Base-by-base conservation (phyloP, 306 rosid genomes). In the Luffa acutangula region DNA sequence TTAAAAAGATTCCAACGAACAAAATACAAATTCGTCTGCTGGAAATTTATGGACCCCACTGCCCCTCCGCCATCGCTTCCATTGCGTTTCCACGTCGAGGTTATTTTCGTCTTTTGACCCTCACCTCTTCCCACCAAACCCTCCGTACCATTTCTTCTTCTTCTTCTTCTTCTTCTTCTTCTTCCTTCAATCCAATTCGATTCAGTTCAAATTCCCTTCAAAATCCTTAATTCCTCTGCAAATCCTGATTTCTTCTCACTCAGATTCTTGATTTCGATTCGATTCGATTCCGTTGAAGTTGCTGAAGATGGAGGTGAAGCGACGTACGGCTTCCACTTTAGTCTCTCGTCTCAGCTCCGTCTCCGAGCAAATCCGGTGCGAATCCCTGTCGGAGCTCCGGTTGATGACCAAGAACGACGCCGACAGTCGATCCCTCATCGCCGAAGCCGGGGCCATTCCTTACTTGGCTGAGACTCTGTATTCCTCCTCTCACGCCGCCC, bases 271-370 rank as follows among this genome's bases (percentile, higher is more conserved):
- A 3, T 25, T 73, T 45, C 48, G 69, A 10, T 25, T 25, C 17
- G 48, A 6, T 53, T 17, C 21, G 3, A 6, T 52, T 54, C 51
- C 41, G 7, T 75, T 36, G 17, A 14, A 59, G 36, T 48, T 7
- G 5, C 4, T 9, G 9, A 12, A n/a, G 21, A 92, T 91, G 99
- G 99, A 95, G 6, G 81, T 70, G 1, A 89, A 91, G 39, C 82
- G 60, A 43, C 91, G 91, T 59, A 74, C 88, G 36, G 82, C 84
- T 13, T 86, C 85, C 13, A 80, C 82, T 14, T 80, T 93, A 0
- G 92, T 95, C 2, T 57, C 87, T 2, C 90, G 85, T 79, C 99
- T 95, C 1, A 81, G 97, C 89, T 95, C 99, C 14, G 97, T 93
- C 2, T 95, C 97, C 17, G 93, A 89, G 65, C 86, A 79, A 5